Base-by-base conservation (phyloP, 176 grass and related monocot species). In the Rhynchospora breviuscula region DNA sequence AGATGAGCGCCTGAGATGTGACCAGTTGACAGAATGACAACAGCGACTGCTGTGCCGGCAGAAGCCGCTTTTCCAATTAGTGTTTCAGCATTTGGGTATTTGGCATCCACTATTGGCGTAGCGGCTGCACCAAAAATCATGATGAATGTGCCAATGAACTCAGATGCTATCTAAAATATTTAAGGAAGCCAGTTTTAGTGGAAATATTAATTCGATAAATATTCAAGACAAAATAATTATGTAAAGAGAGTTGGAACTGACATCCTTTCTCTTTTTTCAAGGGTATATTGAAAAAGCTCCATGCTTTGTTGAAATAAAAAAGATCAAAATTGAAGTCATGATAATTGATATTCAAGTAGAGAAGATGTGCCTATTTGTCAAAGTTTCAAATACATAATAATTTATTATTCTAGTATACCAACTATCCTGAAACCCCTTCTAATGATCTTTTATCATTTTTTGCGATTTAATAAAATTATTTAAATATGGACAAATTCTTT, bases 1-100 rank as follows among this genome's bases (percentile, higher is more conserved):
- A 97, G 63, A 62, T 97, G 94, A 43, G 91, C 92, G 49, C 89
- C 94, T 2, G 91, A 97, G 45, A 97, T 85, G 83, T 97, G 91
- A 21, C 90, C 59, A 56, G 78, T 82, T 61, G 94, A 87, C 14
- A 97, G 70, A 18, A 97, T 71, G 0, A 93, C 81, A 44, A 91
- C 45, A 13, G 70, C 89, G 63, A 97, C 87, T 0, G 85, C 89
- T 40, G 86, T 79, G 0, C 91, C 94, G 8, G 91, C 89, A 7
- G 87, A 88, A 1, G 84, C 74, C 0, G 86, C 94, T n/a, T 88
- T 90, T 43, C 94, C 91, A 1, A 91, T 84, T 29, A 93, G 85
- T 56, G 89, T 81, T 58, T 80, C 91, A 0, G 83, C 52, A 17
- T 83, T 90, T 6, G 59, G 12, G 15, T 93, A 90, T 78, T 90